A percentile compares a stretch with the other conserved stretches of the same genome.
phyloP scores from a whole-genome alignment of 768 basidiomycete genomes.

The Suillus discolor region DNA sequence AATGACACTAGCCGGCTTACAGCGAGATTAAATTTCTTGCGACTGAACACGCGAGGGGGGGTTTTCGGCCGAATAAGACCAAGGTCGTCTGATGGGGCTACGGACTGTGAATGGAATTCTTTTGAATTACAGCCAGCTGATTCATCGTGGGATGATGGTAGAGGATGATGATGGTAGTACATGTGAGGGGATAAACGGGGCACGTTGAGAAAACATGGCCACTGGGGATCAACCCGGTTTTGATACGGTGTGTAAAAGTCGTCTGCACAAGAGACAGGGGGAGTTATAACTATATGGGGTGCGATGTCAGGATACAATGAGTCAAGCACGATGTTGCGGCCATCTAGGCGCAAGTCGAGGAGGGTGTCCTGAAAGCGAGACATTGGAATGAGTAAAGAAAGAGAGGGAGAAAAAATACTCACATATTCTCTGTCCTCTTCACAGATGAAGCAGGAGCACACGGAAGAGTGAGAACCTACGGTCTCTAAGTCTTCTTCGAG shows the following conservation, averaged over 20 bases:
- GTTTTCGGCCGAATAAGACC: background rate
- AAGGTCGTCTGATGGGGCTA: background rate
- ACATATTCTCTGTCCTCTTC: conserved; percentile 13
- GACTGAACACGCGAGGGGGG: conserved; percentile 32
- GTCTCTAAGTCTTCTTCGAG: conserved; percentile 9
- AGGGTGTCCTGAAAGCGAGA: conserved; percentile 18
- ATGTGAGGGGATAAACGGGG: conserved; percentile 26
- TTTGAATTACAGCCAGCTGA: background rate
- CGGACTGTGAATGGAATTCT: conserved; percentile 1
- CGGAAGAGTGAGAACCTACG: background rate
- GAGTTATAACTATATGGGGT: conserved; percentile 59
- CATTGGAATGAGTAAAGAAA: background rate
- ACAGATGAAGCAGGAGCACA: background rate
- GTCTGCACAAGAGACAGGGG: conserved; percentile 40
- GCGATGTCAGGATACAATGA: conserved; percentile 40
- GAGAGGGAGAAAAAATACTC: conserved; percentile 2
- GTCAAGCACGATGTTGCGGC: conserved; percentile 45
- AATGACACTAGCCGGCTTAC: conserved; percentile 20
- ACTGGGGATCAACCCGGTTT: conserved; percentile 42
- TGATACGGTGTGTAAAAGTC: conserved; percentile 36
- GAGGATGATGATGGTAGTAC: conserved; percentile 5
- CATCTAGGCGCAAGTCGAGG: conserved; percentile 16
- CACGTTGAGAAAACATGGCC: conserved; percentile 36
- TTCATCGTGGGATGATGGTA: conserved; percentile 1
- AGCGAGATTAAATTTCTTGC: conserved; percentile 31